These are phyloP conservation scores for Solanum commersonii DNA, from an alignment of 257 asterid species.

Conservation along the genomic window DNA sequence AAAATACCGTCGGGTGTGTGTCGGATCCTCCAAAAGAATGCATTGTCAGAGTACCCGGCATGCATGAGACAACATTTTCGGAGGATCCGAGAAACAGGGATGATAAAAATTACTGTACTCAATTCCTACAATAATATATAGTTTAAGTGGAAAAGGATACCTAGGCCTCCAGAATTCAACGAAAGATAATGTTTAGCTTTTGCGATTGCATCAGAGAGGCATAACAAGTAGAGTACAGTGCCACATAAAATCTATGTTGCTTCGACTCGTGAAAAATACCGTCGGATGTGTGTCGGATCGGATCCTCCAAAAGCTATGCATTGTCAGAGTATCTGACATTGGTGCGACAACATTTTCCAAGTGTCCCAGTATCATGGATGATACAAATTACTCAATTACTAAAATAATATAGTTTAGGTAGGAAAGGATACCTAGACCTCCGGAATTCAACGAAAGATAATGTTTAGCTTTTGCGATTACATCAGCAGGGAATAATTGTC, in stretches of 20 bases:
- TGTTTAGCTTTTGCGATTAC: slow-evolving; percentile 90
- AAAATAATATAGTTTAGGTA: background rate
- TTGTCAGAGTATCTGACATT: background rate
- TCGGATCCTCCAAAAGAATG: background rate
- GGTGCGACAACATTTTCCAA: background rate
- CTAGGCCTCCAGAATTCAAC: slow-evolving; percentile 82
- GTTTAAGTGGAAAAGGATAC: slow-evolving; percentile 16
- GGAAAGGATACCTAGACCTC: slow-evolving; percentile 73
- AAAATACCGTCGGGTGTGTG: background rate
- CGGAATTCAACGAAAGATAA: slow-evolving; percentile 67
- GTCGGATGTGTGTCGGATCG: background rate
- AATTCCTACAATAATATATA: background rate
- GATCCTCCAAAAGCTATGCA: background rate
- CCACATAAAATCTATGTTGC: background rate
- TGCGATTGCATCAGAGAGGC: slow-evolving; percentile 64
- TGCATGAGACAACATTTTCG: background rate
- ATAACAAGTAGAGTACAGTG: background rate
- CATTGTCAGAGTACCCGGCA: background rate
- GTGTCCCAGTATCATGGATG: background rate
- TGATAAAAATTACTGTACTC: background rate
- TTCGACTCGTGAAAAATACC: background rate
- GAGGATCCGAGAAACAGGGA: background rate
- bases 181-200: slow-evolving; percentile 86
- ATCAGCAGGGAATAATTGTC: slow-evolving; percentile 91
- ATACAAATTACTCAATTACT: background rate